Conservation (phyloP, 805 yeast species). For the Wickerhamiella azyma region DNA sequence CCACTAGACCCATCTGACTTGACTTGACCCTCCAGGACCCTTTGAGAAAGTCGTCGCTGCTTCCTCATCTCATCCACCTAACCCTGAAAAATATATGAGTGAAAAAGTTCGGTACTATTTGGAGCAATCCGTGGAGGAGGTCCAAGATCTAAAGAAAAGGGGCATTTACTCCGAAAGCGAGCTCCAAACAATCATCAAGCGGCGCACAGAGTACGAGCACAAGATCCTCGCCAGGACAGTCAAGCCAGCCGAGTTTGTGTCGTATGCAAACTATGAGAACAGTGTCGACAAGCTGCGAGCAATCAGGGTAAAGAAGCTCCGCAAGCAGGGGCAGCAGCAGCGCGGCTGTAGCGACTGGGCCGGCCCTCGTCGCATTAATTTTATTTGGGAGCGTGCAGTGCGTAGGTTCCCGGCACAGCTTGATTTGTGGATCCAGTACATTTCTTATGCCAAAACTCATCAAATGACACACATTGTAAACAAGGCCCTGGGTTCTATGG, state of each 20-base stretch:
- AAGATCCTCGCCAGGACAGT: constrained; percentile 74
- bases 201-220: constrained; percentile 93
- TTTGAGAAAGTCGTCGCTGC: neutral
- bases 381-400: constrained; percentile 72
- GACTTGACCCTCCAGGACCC: too few relatives aligned
- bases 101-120: constrained; percentile 42
- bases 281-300: constrained; percentile 65
- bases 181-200: constrained; percentile 71
- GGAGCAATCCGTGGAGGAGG: constrained; percentile 74
- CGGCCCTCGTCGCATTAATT: constrained; percentile 63
- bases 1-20: too few relatives aligned
- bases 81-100: constrained; percentile 28
- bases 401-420: constrained; percentile 66
- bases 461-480: constrained; percentile 24
- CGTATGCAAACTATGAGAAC: constrained; percentile 67
- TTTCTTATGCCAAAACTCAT: constrained; percentile 36
- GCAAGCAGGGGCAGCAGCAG: constrained; percentile 20
- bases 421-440: constrained; percentile 63
- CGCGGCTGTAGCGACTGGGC: constrained; percentile 68
- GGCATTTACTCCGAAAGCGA: constrained; percentile 75
- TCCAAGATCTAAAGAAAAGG: constrained; percentile 71
- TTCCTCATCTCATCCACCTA: neutral
- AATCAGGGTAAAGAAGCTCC: constrained; percentile 52
- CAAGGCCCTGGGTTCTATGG: constrained; percentile 58
- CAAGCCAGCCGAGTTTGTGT: constrained; percentile 58